Percentiles rank a stretch among this genome's conserved stretches.
These are phyloP conservation scores for Ananas comosus DNA, from an alignment of 176 grass and related monocot species.

Conservation along the genomic window DNA sequence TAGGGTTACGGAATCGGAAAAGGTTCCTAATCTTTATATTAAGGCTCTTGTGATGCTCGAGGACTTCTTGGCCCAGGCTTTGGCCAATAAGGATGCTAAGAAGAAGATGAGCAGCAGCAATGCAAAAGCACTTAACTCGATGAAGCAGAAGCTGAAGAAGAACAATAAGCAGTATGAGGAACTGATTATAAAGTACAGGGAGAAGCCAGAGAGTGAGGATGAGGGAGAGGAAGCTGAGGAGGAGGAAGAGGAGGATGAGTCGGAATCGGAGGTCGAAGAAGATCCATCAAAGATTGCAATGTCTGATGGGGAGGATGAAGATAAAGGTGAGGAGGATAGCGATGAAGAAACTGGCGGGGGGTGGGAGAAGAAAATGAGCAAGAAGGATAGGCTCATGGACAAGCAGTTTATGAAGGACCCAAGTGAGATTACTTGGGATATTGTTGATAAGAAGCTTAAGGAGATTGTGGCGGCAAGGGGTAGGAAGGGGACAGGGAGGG, in stretches of 20 bases:
- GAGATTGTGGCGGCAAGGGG: constrained; percentile 87
- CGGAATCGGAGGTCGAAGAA: constrained; percentile 24
- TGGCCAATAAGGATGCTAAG: constrained; percentile 94
- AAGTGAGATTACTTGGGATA: constrained; percentile 91
- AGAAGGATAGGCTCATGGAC: constrained; percentile 74
- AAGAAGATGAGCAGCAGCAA: constrained; percentile 99
- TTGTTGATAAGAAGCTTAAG: constrained; percentile 84
- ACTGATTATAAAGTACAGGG: constrained; percentile 46
- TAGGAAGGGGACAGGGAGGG: constrained; percentile 82
- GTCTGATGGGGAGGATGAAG: constrained; percentile 51
- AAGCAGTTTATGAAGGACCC: constrained; percentile 89
- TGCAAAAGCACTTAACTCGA: constrained; percentile 60
- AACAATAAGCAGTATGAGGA: constrained; percentile 95
- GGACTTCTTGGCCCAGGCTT: constrained; percentile 76
- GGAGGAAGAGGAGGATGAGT: constrained; percentile 21
- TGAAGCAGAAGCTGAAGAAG: constrained; percentile 97
- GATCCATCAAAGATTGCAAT: constrained; percentile 42
- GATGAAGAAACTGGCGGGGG: constrained; percentile 24
- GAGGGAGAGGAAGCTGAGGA: constrained; percentile 44
- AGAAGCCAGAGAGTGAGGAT: constrained; percentile 58
- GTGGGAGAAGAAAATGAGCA: constrained; percentile 38
- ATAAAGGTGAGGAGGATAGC: constrained; percentile 22
- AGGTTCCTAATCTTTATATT: constrained; percentile 67
- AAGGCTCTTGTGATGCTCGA: constrained; percentile 78
- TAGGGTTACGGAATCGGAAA: constrained; percentile 76